These are phyloP conservation scores for Takakia lepidozioides DNA, from an alignment of 225 moss, liverwort and hornwort species.

Conservation along the genomic window DNA sequence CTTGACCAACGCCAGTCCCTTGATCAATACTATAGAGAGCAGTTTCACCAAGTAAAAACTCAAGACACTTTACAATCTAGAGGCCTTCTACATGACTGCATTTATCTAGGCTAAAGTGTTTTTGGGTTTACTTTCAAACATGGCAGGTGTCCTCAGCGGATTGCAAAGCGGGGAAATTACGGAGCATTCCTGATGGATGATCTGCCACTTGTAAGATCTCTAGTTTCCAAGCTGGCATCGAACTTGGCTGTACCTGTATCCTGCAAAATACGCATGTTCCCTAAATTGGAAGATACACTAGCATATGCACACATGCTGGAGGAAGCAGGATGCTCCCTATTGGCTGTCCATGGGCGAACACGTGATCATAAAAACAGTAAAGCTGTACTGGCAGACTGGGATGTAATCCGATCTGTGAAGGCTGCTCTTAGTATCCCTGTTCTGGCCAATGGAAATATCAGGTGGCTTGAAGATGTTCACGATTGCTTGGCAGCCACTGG, in stretches of 20 bases:
- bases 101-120: too few relatives aligned
- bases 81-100: too few relatives aligned
- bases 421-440: slow-evolving; percentile 73
- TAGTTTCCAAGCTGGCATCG: slow-evolving; percentile 64
- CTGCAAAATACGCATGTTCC: slow-evolving; percentile 92
- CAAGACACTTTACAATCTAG: too few relatives aligned
- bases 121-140: too few relatives aligned
- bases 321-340: slow-evolving; percentile 84
- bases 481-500: slow-evolving; percentile 64
- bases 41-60: too few relatives aligned
- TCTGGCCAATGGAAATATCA: slow-evolving; percentile 83
- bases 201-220: slow-evolving; percentile 64
- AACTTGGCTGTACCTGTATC: slow-evolving; percentile 77
- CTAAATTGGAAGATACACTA: slow-evolving; percentile 75
- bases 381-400: slow-evolving; percentile 81
- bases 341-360: slow-evolving; percentile 93
- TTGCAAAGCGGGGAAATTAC: slow-evolving; percentile 94
- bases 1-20: too few relatives aligned
- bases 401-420: slow-evolving; percentile 79
- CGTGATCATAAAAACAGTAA: slow-evolving; percentile 90
- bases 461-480: slow-evolving; percentile 85
- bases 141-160: slow-evolving; percentile 94
- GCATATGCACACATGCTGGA: slow-evolving; percentile 86
- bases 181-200: slow-evolving; percentile 99
- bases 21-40: too few relatives aligned